phyloP scores from a whole-genome alignment of 768 basidiomycete genomes.

The Termitomyces sp. region DNA sequence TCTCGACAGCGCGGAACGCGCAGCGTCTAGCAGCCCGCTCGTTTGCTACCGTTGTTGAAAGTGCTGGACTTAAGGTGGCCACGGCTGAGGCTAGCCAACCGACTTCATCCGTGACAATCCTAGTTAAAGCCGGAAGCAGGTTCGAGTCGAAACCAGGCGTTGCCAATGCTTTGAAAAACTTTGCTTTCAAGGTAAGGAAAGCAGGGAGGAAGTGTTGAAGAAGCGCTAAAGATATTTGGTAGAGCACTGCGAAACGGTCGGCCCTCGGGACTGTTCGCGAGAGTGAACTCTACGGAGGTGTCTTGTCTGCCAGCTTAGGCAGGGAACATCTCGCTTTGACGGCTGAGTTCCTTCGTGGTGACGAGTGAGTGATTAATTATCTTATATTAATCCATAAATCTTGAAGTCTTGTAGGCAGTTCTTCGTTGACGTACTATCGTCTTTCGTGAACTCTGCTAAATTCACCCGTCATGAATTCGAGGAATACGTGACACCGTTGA shows the following conservation, averaged over 20 bases:
- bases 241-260: conserved; percentile 87
- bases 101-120: conserved; percentile 81
- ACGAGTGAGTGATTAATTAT: conserved; percentile 70
- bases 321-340: conserved; percentile 92
- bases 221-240: not conserved
- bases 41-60: conserved; percentile 82
- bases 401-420: conserved; percentile 51
- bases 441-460: conserved; percentile 78
- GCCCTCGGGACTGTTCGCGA: conserved; percentile 89
- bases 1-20: conserved; percentile 52
- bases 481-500: conserved; percentile 69
- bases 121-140: conserved; percentile 90
- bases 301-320: conserved; percentile 78
- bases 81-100: conserved; percentile 80
- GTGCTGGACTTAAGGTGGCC: conserved; percentile 81
- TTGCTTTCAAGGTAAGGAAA: conserved; percentile 87
- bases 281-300: conserved; percentile 90
- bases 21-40: conserved; percentile 61
- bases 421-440: conserved; percentile 88
- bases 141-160: conserved; percentile 87
- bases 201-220: not conserved
- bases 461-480: conserved; percentile 76
- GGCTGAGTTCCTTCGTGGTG: conserved; percentile 91
- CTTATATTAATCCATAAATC: not conserved
- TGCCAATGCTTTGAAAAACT: conserved; percentile 95